These are phyloP conservation scores for Blyttiomyces sp. DNA, from an alignment of 371 early-diverging fungal species.

Conservation along the genomic window DNA sequence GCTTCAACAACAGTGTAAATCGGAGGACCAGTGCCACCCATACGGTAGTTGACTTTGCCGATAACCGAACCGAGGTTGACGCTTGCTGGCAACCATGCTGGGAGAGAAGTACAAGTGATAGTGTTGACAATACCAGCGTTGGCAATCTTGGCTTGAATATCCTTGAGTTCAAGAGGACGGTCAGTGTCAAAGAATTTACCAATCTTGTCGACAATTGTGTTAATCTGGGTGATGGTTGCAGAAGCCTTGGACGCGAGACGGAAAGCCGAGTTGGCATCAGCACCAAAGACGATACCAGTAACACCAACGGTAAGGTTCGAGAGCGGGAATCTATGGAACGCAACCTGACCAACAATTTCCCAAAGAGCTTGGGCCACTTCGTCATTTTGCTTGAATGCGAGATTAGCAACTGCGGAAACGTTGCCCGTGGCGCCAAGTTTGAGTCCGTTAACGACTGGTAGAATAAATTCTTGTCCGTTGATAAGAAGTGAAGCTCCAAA, in stretches of 20 bases:
- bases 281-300: slow-evolving; percentile 30
- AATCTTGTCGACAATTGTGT: background rate
- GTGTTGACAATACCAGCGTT: slow-evolving; percentile 7
- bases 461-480: slow-evolving; percentile 16
- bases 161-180: slow-evolving; percentile 10
- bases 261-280: too few species aligned
- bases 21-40: background rate
- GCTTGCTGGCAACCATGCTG: background rate
- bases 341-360: too few species aligned
- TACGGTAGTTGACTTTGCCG: slow-evolving; percentile 2
- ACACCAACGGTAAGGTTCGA: slow-evolving; percentile 23
- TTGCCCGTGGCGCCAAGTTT: background rate
- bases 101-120: background rate
- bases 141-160: slow-evolving; percentile 16
- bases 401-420: background rate
- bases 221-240: slow-evolving; percentile 28
- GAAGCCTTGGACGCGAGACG: slow-evolving; percentile 1
- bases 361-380: too few species aligned
- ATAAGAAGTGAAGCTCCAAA: slow-evolving; percentile 4
- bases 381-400: slow-evolving; percentile 12
- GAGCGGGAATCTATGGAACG: too few species aligned
- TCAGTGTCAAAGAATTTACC: slow-evolving; percentile 4
- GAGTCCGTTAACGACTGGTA: slow-evolving; percentile 9
- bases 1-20: slow-evolving; percentile 9
- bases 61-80: slow-evolving; percentile 8